Conservation (phyloP, 768 basidiomycete genomes). For the Termitomyces sp. region DNA sequence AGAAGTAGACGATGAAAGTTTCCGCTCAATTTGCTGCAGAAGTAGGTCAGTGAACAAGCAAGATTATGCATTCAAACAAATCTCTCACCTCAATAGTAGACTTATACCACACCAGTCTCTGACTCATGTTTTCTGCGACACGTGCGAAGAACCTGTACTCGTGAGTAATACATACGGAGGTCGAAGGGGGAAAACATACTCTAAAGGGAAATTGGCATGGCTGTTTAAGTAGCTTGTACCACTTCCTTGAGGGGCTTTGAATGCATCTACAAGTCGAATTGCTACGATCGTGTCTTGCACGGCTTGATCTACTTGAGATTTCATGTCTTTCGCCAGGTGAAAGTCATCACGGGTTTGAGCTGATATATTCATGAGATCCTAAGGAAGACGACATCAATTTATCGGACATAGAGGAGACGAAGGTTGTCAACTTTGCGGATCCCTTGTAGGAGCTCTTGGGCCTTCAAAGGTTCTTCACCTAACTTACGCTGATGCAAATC, state of each 20-base stretch:
- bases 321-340: slow-evolving; percentile 64
- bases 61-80: background rate
- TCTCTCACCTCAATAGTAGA: slow-evolving; percentile 67
- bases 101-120: slow-evolving; percentile 75
- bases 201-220: slow-evolving; percentile 77
- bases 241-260: slow-evolving; percentile 65
- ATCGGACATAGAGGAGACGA: background rate
- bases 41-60: background rate
- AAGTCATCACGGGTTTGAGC: slow-evolving; percentile 65
- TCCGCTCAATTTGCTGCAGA: slow-evolving; percentile 76
- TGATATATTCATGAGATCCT: slow-evolving; percentile 66
- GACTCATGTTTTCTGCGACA: slow-evolving; percentile 67
- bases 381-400: background rate
- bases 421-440: slow-evolving; percentile 54
- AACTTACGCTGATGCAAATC: slow-evolving; percentile 74
- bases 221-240: slow-evolving; percentile 69
- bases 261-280: slow-evolving; percentile 75
- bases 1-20: slow-evolving; percentile 61
- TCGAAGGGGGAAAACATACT: slow-evolving; percentile 39
- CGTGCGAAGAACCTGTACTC: slow-evolving; percentile 63
- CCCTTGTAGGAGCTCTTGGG: slow-evolving; percentile 61
- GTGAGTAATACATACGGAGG: slow-evolving; percentile 3
- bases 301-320: slow-evolving; percentile 70
- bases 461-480: slow-evolving; percentile 70
- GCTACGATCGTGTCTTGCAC: slow-evolving; percentile 79